Percentiles rank a stretch among this genome's conserved stretches.
Evolutionary conservation across 2,329 filamentous ascomycete species (phyloP).

Genomic region (Claviceps humidiphila): DNA sequence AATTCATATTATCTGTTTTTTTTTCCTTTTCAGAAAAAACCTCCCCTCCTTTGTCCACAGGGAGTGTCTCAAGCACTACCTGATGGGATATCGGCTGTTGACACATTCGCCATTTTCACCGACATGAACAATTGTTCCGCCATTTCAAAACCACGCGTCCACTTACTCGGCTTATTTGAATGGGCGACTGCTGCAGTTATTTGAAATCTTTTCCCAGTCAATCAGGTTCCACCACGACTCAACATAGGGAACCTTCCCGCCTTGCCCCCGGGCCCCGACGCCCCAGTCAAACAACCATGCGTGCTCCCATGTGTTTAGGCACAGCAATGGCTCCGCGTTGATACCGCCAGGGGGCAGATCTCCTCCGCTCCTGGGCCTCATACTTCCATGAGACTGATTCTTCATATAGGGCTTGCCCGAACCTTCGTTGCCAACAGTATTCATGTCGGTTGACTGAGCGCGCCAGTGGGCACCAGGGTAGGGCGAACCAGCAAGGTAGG

Average conservation of each 20-base stretch:
- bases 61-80: neutral
- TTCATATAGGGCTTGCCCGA: constrained; percentile 26
- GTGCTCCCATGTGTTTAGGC: constrained; percentile 95
- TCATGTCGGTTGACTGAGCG: constrained; percentile 55
- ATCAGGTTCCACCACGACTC: constrained; percentile 78
- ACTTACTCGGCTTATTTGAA: constrained; percentile 16
- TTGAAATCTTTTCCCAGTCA: constrained; percentile 66
- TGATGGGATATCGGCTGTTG: neutral
- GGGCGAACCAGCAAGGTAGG: constrained; percentile 84
- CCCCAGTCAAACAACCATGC: constrained; percentile 76
- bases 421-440: constrained; percentile 37
- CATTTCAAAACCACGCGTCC: neutral
- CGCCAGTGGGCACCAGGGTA: constrained; percentile 78
- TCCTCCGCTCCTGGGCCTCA: constrained; percentile 11
- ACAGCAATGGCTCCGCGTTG: constrained; percentile 64
- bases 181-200: constrained; percentile 21
- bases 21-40: no score
- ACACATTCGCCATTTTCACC: neutral
- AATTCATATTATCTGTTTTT: no score
- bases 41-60: neutral
- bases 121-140: no score
- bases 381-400: constrained; percentile 20
- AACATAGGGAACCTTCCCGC: constrained; percentile 64
- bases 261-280: constrained; percentile 39
- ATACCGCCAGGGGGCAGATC: constrained; percentile 50